Conservation (phyloP, 306 rosid species). For the Nissolia schottii region DNA sequence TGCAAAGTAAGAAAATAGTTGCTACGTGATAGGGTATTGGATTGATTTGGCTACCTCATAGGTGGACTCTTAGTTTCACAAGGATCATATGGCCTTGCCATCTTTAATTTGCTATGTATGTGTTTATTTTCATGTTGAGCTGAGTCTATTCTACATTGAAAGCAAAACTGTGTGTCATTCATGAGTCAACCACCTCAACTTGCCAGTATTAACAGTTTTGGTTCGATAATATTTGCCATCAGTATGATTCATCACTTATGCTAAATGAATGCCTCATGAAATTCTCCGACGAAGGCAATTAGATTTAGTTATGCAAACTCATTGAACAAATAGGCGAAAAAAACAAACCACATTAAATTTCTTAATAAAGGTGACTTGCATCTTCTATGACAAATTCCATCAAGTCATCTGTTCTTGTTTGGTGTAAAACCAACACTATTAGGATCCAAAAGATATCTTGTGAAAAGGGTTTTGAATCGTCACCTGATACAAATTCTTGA, state of each 20-base stretch:
- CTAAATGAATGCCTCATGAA: background rate
- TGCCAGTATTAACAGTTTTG: background rate
- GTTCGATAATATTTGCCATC: background rate
- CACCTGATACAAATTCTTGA: slow-evolving; percentile 60
- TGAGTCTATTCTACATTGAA: background rate
- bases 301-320: background rate
- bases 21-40: background rate
- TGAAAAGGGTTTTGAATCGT: slow-evolving; percentile 51
- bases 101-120: background rate
- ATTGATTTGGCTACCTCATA: background rate
- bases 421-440: slow-evolving; percentile 37
- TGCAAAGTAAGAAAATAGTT: background rate
- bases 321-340: background rate
- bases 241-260: background rate
- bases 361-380: background rate
- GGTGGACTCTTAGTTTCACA: background rate
- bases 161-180: background rate
- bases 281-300: background rate
- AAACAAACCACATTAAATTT: background rate
- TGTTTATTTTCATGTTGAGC: slow-evolving; percentile 16
- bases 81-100: background rate
- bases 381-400: slow-evolving; percentile 22
- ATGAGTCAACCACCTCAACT: background rate
- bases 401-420: slow-evolving; percentile 18
- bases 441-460: slow-evolving; percentile 49